Conservation (phyloP, 2,329 filamentous ascomycete genomes). For the Akanthomyces muscarius region DNA sequence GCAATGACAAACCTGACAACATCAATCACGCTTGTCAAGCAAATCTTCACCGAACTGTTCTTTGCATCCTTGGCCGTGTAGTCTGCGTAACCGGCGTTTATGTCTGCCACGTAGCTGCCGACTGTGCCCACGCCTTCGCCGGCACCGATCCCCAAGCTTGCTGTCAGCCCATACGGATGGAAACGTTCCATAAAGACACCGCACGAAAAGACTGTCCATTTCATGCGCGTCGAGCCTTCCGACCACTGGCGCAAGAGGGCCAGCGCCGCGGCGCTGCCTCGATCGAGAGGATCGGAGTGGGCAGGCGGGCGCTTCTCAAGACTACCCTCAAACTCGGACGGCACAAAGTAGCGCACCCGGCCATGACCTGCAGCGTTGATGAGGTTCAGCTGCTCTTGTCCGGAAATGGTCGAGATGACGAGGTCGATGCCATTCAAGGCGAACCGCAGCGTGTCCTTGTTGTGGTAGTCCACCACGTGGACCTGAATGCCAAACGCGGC, state of each 20-base stretch:
- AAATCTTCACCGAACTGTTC: conserved; percentile 52
- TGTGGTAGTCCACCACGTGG: conserved; percentile 62
- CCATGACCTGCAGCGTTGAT: conserved; percentile 66
- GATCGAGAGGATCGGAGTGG: conserved; percentile 56
- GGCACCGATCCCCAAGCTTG: conserved; percentile 45
- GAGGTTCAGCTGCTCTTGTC: conserved; percentile 61
- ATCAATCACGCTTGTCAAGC: conserved; percentile 66
- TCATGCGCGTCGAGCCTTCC: conserved; percentile 46
- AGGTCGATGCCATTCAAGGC: conserved; percentile 68
- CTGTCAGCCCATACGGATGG: conserved; percentile 59
- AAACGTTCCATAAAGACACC: conserved; percentile 75
- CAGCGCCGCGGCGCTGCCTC: conserved; percentile 54
- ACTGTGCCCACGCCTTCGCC: conserved; percentile 53
- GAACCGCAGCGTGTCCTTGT: conserved; percentile 55
- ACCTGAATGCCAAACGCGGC: conserved; percentile 59
- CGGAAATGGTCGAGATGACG: conserved; percentile 70
- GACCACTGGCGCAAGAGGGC: conserved; percentile 51
- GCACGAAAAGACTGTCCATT: conserved; percentile 68
- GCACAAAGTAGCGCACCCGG: conserved; percentile 65
- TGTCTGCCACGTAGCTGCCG: conserved; percentile 64
- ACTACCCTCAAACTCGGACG: conserved; percentile 70
- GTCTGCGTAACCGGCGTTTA: conserved; percentile 54
- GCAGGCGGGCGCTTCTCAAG: conserved; percentile 47
- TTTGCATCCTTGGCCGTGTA: conserved; percentile 53
- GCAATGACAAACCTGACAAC: conserved; percentile 67